A percentile compares a stretch with the other conserved stretches of the same genome.
Conservation (phyloP, 805 yeast species). For the Spathaspora sp. region DNA sequence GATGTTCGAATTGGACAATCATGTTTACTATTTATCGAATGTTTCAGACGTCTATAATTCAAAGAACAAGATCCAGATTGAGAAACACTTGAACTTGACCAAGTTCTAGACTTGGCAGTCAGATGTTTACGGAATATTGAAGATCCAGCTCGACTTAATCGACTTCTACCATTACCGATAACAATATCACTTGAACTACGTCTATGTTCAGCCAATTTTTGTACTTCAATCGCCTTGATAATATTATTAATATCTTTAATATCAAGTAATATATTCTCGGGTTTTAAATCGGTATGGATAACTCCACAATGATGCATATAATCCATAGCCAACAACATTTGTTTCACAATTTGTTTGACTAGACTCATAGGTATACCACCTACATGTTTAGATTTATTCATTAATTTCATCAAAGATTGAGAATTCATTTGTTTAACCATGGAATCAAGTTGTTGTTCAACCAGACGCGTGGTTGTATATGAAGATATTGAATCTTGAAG, state of each 20-base stretch:
- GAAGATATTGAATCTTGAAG: not conserved
- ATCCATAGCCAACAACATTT: slow-evolving; percentile 52
- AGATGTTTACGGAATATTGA: not conserved
- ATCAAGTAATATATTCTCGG: slow-evolving; percentile 32
- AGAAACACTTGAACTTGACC: slow-evolving; percentile 9
- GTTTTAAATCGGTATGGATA: slow-evolving; percentile 42
- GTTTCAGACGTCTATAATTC: slow-evolving; percentile 10
- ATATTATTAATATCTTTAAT: slow-evolving; percentile 51
- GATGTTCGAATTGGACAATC: slow-evolving; percentile 39
- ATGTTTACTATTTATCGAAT: slow-evolving; percentile 8
- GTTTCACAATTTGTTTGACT: slow-evolving; percentile 56
- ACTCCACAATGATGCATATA: slow-evolving; percentile 47
- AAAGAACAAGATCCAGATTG: slow-evolving; percentile 7
- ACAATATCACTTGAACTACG: not conserved
- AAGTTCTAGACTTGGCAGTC: slow-evolving; percentile 6
- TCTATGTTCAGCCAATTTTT: slow-evolving; percentile 14
- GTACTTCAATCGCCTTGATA: slow-evolving; percentile 38
- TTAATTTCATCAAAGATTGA: slow-evolving; percentile 25
- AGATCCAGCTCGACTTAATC: not conserved
- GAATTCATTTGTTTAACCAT: slow-evolving; percentile 10
- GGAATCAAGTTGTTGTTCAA: slow-evolving; percentile 3
- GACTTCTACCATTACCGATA: not conserved
- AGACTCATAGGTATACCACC: slow-evolving; percentile 54
- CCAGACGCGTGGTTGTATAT: not conserved
- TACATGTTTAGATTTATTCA: slow-evolving; percentile 34